phyloP scores from a whole-genome alignment of 306 rosid genomes.

The Lagenaria siceraria region DNA sequence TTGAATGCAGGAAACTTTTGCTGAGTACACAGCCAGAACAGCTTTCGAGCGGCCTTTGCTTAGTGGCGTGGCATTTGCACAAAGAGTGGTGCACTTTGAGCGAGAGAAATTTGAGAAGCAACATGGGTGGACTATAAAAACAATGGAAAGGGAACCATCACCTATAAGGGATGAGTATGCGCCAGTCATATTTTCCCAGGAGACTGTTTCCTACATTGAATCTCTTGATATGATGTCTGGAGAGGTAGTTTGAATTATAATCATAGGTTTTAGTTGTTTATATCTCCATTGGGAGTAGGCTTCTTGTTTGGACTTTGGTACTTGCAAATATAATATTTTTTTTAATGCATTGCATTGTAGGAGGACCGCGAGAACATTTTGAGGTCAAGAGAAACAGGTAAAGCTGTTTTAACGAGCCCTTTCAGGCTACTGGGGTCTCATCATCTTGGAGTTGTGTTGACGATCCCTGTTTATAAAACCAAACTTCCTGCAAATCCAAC shows the following conservation, averaged over 20 bases:
- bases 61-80: conserved; percentile 95
- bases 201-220: conserved; percentile 72
- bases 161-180: conserved; percentile 86
- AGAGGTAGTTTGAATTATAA: conserved; percentile 38
- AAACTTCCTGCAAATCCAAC: conserved; percentile 63
- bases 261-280: neutral
- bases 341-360: conserved; percentile 24
- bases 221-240: conserved; percentile 99
- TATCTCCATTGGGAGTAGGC: neutral
- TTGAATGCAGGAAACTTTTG: conserved; percentile 70
- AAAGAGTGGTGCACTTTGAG: conserved; percentile 62
- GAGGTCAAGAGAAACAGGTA: conserved; percentile 96
- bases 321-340: neutral
- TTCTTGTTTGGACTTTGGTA: neutral
- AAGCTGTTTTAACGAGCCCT: conserved; percentile 95
- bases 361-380: conserved; percentile 91
- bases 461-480: conserved; percentile 91
- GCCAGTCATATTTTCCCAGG: conserved; percentile 85
- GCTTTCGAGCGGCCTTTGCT: conserved; percentile 91
- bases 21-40: conserved; percentile 88
- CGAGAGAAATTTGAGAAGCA: conserved; percentile 66
- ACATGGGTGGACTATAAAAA: conserved; percentile 88
- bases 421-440: conserved; percentile 80
- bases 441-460: conserved; percentile 98
- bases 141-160: conserved; percentile 76